Conservation (phyloP, 2,329 filamentous ascomycete genomes). For the Talaromyces sp. region DNA sequence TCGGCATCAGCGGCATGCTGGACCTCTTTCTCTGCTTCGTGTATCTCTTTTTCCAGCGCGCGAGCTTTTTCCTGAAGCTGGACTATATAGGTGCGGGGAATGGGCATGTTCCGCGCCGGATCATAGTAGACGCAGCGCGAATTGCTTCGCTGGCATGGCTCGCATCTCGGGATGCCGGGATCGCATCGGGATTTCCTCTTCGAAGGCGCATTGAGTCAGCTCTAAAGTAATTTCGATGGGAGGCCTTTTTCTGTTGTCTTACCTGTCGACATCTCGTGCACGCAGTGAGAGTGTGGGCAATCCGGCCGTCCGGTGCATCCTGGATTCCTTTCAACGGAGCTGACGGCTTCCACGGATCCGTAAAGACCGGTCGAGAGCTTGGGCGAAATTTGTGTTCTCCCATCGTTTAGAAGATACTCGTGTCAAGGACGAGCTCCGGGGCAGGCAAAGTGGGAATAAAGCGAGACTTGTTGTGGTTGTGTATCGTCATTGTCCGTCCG, state of each 20-base stretch:
- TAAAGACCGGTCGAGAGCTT: slow-evolving; percentile 17
- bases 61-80: slow-evolving; percentile 82
- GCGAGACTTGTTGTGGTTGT: neutral
- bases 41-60: slow-evolving; percentile 73
- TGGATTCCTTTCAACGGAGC: slow-evolving; percentile 23
- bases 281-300: slow-evolving; percentile 44
- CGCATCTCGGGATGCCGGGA: slow-evolving; percentile 81
- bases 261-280: slow-evolving; percentile 47
- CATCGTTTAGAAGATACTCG: slow-evolving; percentile 12
- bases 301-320: slow-evolving; percentile 31
- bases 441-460: neutral
- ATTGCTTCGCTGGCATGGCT: slow-evolving; percentile 86
- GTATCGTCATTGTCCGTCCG: slow-evolving; percentile 4
- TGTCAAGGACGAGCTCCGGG: neutral
- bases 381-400: slow-evolving; percentile 14
- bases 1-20: slow-evolving; percentile 66
- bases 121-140: slow-evolving; percentile 94
- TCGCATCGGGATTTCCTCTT: slow-evolving; percentile 96
- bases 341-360: slow-evolving; percentile 19
- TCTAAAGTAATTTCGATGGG: neutral
- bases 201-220: slow-evolving; percentile 5
- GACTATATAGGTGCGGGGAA: slow-evolving; percentile 87
- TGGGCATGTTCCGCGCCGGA: slow-evolving; percentile 74
- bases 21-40: slow-evolving; percentile 71
- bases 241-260: slow-evolving; percentile 14